Evolutionary conservation across 2,329 filamentous ascomycete genomes (phyloP).

Genomic region (Ophiostoma piceae): DNA sequence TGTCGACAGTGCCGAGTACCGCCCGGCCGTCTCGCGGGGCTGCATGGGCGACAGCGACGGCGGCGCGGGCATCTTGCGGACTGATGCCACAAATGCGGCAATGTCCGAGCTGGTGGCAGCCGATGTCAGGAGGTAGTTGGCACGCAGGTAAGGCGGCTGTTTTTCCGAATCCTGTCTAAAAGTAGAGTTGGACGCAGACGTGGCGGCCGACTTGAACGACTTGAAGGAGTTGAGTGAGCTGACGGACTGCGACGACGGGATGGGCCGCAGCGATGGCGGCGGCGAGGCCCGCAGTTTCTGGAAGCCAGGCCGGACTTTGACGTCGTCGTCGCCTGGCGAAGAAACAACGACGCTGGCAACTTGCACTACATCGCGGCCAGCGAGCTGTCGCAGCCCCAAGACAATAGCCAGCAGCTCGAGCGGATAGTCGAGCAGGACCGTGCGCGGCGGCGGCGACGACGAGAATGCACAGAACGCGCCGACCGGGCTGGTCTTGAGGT

Average conservation of each 20-base stretch:
- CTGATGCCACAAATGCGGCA: constrained; percentile 47
- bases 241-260: neutral
- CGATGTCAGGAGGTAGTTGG: constrained; percentile 53
- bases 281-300: constrained; percentile 13
- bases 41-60: constrained; percentile 31
- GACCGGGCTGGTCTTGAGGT: constrained; percentile 47
- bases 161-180: constrained; percentile 25
- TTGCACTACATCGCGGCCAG: constrained; percentile 53
- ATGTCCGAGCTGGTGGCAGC: constrained; percentile 52
- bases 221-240: neutral
- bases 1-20: constrained; percentile 18
- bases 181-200: neutral
- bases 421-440: constrained; percentile 56
- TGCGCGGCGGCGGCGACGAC: constrained; percentile 37
- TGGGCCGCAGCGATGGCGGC: neutral
- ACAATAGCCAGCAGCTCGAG: constrained; percentile 52
- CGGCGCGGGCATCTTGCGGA: constrained; percentile 47
- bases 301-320: neutral
- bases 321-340: neutral
- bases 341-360: constrained; percentile 49
- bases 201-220: neutral
- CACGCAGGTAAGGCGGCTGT: constrained; percentile 36
- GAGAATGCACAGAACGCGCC: neutral
- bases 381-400: constrained; percentile 52
- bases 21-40: neutral